These are phyloP conservation scores for Clarireedia hainanense DNA, from an alignment of 2,329 filamentous ascomycete genomes.

Conservation along the genomic window DNA sequence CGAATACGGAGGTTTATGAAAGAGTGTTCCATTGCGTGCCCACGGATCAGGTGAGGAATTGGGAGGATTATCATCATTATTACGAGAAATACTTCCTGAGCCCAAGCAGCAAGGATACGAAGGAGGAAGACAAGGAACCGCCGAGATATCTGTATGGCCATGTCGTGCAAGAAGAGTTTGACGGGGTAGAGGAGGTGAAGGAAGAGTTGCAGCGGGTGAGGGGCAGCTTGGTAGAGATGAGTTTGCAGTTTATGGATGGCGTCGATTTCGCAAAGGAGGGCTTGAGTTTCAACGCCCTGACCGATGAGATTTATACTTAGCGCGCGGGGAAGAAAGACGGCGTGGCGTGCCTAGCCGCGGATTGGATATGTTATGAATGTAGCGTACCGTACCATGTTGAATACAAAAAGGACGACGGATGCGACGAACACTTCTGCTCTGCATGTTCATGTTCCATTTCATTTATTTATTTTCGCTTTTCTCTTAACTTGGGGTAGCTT, in stretches of 20 bases:
- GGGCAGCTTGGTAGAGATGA: constrained; percentile 81
- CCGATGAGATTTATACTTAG: constrained; percentile 62
- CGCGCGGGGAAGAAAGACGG: too few relatives aligned
- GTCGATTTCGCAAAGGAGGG: constrained; percentile 81
- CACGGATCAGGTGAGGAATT: constrained; percentile 58
- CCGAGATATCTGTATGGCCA: constrained; percentile 75
- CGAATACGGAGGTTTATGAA: constrained; percentile 74
- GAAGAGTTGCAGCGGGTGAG: constrained; percentile 57
- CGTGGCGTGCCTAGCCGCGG: too few relatives aligned
- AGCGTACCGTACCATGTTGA: too few relatives aligned
- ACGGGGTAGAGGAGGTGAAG: constrained; percentile 67
- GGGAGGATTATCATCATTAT: constrained; percentile 67
- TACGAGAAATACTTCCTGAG: constrained; percentile 60
- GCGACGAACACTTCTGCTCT: too few relatives aligned
- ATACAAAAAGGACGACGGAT: too few relatives aligned
- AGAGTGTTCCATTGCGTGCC: constrained; percentile 77
- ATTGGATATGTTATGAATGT: too few relatives aligned
- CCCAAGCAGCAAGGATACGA: constrained; percentile 38
- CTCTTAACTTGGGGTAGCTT: too few relatives aligned
- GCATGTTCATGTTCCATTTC: too few relatives aligned
- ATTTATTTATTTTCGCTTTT: too few relatives aligned
- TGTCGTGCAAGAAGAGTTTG: constrained; percentile 74
- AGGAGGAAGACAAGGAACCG: constrained; percentile 32
- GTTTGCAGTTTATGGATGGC: constrained; percentile 75
- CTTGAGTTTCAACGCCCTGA: constrained; percentile 62